phyloP scores from a whole-genome alignment of 2,329 filamentous ascomycete species.

The Trichoderma arundinaceum region DNA sequence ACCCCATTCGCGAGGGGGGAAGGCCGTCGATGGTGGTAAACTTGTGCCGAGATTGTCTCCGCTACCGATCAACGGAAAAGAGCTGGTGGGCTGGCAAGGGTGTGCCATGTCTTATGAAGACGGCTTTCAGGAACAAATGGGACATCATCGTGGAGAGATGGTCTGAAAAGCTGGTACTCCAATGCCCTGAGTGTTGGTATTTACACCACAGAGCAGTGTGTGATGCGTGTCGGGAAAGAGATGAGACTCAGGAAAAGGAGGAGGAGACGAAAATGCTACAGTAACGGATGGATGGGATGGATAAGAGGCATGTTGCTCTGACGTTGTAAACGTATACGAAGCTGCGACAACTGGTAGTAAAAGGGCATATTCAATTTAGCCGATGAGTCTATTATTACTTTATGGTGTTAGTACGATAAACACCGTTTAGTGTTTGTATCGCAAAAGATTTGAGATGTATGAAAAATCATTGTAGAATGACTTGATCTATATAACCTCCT shows the following conservation, averaged over 20 bases:
- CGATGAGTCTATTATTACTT: too few species aligned
- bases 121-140: not conserved
- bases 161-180: not conserved
- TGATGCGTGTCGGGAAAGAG: not conserved
- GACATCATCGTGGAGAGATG: not conserved
- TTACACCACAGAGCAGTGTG: not conserved
- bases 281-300: not conserved
- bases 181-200: slow-evolving; percentile 19
- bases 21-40: not conserved
- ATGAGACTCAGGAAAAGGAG: not conserved
- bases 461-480: too few species aligned
- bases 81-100: slow-evolving; percentile 8
- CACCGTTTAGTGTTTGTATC: too few species aligned
- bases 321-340: too few species aligned
- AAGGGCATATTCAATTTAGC: too few species aligned
- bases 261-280: not conserved
- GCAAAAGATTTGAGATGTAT: too few species aligned
- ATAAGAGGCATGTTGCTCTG: too few species aligned
- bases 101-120: not conserved
- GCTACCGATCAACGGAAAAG: not conserved
- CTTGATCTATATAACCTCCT: too few species aligned
- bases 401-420: too few species aligned
- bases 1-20: not conserved
- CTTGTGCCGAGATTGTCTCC: slow-evolving; percentile 13
- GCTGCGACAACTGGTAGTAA: too few species aligned